A percentile compares a stretch with the other conserved stretches of the same genome.
Conservation (phyloP, 225 moss, liverwort and hornwort genomes). For the Pleurozium schreberi region DNA sequence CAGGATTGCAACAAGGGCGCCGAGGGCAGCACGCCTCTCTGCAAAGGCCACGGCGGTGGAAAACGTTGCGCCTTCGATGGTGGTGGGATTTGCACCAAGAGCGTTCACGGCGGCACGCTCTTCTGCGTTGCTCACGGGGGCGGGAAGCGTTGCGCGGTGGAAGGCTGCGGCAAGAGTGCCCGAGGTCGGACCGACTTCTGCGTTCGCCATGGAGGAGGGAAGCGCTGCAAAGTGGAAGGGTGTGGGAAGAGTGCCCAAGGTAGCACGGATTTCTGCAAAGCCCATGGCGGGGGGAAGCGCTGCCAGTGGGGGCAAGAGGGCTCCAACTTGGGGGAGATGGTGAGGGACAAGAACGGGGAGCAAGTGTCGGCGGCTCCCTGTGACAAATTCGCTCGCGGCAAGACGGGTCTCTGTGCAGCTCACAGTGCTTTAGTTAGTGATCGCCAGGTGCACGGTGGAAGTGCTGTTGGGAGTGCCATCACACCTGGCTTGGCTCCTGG, state of each 20-base stretch:
- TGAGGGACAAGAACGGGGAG: conserved; percentile 46
- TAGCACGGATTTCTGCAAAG: conserved; percentile 97
- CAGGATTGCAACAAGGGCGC: conserved; percentile 96
- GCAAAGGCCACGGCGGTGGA: conserved; percentile 97
- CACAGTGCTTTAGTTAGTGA: conserved; percentile 85
- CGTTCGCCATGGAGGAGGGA: conserved; percentile 92
- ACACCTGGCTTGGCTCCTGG: conserved; percentile 90
- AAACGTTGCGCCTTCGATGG: conserved; percentile 95
- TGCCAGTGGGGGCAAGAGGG: conserved; percentile 95
- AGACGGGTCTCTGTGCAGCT: conserved; percentile 93
- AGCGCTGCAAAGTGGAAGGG: conserved; percentile 77
- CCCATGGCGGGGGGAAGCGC: conserved; percentile 92
- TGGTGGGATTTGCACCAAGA: conserved; percentile 95
- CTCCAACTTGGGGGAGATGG: conserved; percentile 48
- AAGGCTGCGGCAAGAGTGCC: conserved; percentile 87
- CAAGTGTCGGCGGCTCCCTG: conserved; percentile 35
- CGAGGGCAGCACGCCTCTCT: conserved; percentile 95
- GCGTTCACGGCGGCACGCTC: conserved; percentile 95
- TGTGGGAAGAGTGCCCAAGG: conserved; percentile 99
- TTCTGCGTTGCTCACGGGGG: conserved; percentile 97
- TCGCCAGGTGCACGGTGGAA: conserved; percentile 82
- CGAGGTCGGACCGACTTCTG: conserved; percentile 92
- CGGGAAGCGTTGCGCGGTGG: conserved; percentile 88
- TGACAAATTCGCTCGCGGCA: conserved; percentile 96
- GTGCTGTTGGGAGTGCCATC: conserved; percentile 39